Conservation (phyloP, 768 basidiomycete species). For the Pulveroboletus sp. region DNA sequence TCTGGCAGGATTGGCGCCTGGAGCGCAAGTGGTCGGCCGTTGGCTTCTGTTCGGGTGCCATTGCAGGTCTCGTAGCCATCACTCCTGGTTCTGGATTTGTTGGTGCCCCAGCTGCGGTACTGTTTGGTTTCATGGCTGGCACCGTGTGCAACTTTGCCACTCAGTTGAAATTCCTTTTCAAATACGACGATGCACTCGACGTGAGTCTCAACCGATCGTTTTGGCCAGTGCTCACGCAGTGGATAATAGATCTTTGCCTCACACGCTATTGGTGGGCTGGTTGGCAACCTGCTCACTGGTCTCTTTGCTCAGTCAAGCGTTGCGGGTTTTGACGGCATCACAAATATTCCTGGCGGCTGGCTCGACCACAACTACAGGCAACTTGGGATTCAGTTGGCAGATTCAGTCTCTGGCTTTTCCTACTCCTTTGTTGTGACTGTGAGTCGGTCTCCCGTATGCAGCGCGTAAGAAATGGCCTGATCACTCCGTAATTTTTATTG, state of each 20-base stretch:
- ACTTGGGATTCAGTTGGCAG: conserved; percentile 81
- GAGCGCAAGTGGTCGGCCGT: conserved; percentile 92
- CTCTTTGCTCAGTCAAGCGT: conserved; percentile 82
- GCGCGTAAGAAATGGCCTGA: background rate
- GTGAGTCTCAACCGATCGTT: conserved; percentile 35
- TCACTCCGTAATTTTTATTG: background rate
- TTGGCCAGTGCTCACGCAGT: background rate
- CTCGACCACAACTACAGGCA: conserved; percentile 77
- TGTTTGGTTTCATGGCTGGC: conserved; percentile 81
- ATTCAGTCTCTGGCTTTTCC: conserved; percentile 56
- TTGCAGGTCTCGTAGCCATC: conserved; percentile 85
- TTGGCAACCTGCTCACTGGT: conserved; percentile 81
- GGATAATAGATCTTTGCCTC: conserved; percentile 76
- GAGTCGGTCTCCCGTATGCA: conserved; percentile 23
- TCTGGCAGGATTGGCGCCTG: conserved; percentile 72
- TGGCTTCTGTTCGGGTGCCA: conserved; percentile 94
- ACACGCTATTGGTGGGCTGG: conserved; percentile 71
- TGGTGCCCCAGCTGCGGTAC: conserved; percentile 75
- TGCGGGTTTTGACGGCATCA: conserved; percentile 73
- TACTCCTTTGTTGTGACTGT: conserved; percentile 79
- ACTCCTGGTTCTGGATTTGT: conserved; percentile 84
- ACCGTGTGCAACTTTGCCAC: conserved; percentile 93
- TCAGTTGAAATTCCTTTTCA: conserved; percentile 78
- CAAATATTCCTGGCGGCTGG: conserved; percentile 77
- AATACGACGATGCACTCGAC: conserved; percentile 79